Evolutionary conservation across 164 flowering plant species (phyloP), one percentile per base, ranked within the genome.

Genomic region (Santalum album): DNA sequence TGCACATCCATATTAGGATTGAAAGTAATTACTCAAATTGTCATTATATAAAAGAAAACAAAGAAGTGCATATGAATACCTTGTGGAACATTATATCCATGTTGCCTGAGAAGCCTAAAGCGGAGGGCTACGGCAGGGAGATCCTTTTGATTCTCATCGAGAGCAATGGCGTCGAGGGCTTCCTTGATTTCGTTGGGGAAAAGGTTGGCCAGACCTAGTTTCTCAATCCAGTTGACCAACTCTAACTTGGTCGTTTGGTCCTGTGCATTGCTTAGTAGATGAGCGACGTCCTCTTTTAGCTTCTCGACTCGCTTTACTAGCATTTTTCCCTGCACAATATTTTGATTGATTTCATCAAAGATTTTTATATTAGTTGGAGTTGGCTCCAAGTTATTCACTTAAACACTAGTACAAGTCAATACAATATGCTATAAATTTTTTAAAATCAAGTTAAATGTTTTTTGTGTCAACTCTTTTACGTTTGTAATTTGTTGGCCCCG

Each of bases 131-230:
- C 42, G 42, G 2, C 16, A 14, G 3, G 42, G 3, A 38, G 42
- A 15, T 38, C 17, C 16, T 38, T 38, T 9, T 10, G 42, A 38
- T 3, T 14, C 3, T 38, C 16, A 14, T 14, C 14, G 2, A 15
- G 2, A 14, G 12, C 12, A 11, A 38, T 38, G 42, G 42, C 17
- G 17, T 15, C 16, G 9, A 38, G 42, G 42, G 42, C 42, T 20
- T 20, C 49, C 14, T 45, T 35, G 42, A 65, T 70, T 48, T 70
- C 65, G 32, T 35, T 49, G 20, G 49, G 51, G 34, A 70, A 70
- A 29, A 50, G 67, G 23, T 59, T 45, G 15, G 62, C 38, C 19
- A 65, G 11, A n/a, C 74, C 74, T 1, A 70, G 55, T 23, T 69
- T 61, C 20, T 70, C 40, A 6, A 66, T n/a, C 21, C 11, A 17